These are phyloP conservation scores for Cajanus cajan DNA, from an alignment of 306 rosid genomes.

Conservation along the genomic window DNA sequence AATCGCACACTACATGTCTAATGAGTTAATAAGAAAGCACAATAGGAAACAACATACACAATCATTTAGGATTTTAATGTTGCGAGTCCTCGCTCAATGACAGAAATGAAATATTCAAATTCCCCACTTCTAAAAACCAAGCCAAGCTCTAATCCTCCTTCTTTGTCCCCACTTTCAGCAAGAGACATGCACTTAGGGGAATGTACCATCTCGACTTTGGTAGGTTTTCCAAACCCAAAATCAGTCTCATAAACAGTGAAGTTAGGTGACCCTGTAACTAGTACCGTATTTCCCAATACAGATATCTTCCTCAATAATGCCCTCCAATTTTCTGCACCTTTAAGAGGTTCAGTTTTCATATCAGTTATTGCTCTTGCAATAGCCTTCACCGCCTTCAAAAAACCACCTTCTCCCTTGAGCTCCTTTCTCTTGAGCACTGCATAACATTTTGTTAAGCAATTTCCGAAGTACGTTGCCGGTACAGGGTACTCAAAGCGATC, in stretches of 20 bases:
- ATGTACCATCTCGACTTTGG: conserved; percentile 43
- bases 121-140: neutral
- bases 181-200: conserved; percentile 26
- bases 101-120: conserved; percentile 1
- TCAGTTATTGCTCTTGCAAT: conserved; percentile 11
- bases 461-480: conserved; percentile 31
- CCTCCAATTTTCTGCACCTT: conserved; percentile 24
- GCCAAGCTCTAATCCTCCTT: conserved; percentile 44
- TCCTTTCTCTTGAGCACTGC: conserved; percentile 32
- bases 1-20: neutral
- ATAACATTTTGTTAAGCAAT: conserved; percentile 24
- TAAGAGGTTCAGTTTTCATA: conserved; percentile 15
- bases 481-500: conserved; percentile 16
- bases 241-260: conserved; percentile 36
- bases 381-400: conserved; percentile 27
- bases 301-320: neutral
- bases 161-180: conserved; percentile 26
- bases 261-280: conserved; percentile 29
- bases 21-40: neutral
- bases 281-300: conserved; percentile 1
- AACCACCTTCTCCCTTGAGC: conserved; percentile 30
- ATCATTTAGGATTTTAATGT: neutral
- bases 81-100: neutral
- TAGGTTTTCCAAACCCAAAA: conserved; percentile 44
- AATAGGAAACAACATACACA: neutral